phyloP scores from a whole-genome alignment of 148 eudicot species.

The Rhododendron mucronatum region DNA sequence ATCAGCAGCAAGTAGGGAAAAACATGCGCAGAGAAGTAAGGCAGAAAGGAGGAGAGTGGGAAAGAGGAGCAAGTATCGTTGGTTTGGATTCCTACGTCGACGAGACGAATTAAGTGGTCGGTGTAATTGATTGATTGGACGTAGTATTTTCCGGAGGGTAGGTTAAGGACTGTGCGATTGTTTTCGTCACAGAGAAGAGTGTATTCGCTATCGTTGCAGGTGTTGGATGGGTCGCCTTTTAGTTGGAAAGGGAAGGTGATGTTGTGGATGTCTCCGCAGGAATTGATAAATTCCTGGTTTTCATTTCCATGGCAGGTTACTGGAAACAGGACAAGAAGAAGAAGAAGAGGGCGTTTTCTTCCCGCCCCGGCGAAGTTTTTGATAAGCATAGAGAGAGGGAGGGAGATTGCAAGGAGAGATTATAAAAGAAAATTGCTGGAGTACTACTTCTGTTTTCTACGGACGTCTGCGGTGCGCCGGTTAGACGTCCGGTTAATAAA shows the following conservation, averaged over 20 bases:
- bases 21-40: not conserved
- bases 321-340: not conserved
- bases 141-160: not conserved
- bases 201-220: not conserved
- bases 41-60: not conserved
- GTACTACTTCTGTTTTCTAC: no score
- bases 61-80: not conserved
- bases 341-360: no score
- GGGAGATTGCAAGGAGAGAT: no score
- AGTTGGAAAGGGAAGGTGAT: conserved; percentile 5
- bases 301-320: not conserved
- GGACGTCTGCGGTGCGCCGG: no score
- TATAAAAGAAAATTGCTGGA: no score
- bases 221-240: not conserved
- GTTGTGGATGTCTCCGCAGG: conserved; percentile 4
- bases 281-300: not conserved
- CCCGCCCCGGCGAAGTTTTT: no score
- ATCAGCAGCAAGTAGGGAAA: no score
- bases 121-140: conserved; percentile 16
- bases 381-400: no score
- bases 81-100: conserved; percentile 5
- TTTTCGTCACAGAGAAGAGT: not conserved
- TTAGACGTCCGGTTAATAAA: no score
- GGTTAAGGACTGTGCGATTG: not conserved
- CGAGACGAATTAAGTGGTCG: conserved; percentile 1